These are phyloP conservation scores for Globisporangium emineosum DNA, from an alignment of 352 stramenopile genomes.

Conservation along the genomic window DNA sequence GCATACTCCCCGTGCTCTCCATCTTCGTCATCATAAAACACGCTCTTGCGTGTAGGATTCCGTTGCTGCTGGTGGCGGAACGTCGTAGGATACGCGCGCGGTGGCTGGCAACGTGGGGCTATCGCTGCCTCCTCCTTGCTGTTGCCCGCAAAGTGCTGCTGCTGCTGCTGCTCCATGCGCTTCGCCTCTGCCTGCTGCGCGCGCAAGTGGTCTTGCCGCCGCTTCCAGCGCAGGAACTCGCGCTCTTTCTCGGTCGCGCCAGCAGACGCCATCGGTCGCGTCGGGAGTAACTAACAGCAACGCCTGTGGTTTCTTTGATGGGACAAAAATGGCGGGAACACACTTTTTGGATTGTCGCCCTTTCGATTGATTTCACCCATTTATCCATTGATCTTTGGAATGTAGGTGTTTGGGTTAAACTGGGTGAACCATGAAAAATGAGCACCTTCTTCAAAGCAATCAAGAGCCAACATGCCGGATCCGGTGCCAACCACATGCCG, in stretches of 20 bases:
- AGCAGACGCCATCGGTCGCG: constrained; percentile 8
- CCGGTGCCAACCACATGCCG: constrained; percentile 32
- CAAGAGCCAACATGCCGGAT: constrained; percentile 13
- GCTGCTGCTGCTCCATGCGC: neutral
- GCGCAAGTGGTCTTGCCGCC: constrained; percentile 16
- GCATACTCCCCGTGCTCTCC: neutral
- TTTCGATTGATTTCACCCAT: neutral
- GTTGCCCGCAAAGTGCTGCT: constrained; percentile 1
- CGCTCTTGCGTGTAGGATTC: neutral
- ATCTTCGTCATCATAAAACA: neutral
- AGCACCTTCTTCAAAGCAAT: neutral
- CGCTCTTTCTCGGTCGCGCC: constrained; percentile 12
- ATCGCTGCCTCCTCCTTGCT: neutral
- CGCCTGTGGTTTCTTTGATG: neutral
- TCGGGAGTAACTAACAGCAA: neutral
- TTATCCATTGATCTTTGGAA: neutral
- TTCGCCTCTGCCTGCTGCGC: neutral
- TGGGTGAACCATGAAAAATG: too few species aligned
- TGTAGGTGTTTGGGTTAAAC: neutral
- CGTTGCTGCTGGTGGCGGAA: neutral
- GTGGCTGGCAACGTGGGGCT: neutral
- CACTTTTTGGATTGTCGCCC: neutral
- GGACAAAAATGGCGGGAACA: neutral
- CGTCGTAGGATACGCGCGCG: neutral
- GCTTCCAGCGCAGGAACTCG: constrained; percentile 26